A percentile compares a stretch with the other conserved stretches of the same genome.
Evolutionary conservation across 371 early-diverging fungal genomes (phyloP).

Genomic region (Mortierella sp.): DNA sequence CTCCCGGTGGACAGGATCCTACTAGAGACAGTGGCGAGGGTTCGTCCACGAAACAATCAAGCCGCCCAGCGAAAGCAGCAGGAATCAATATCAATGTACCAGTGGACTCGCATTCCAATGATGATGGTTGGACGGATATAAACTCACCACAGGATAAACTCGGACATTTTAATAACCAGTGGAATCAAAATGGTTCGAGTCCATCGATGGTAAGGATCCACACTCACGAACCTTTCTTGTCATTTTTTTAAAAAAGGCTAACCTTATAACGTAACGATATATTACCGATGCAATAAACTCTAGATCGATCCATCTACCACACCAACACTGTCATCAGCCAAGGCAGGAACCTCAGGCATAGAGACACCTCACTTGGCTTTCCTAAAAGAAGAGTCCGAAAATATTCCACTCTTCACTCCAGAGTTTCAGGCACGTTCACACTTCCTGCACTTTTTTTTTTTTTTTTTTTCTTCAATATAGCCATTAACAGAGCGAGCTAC

Average conservation of each 20-base stretch:
- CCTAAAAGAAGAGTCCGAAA: conserved; percentile 34
- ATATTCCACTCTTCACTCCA: conserved; percentile 36
- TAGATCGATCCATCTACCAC: conserved; percentile 32
- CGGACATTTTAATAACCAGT: conserved; percentile 14
- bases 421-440: conserved; percentile 31
- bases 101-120: conserved; percentile 27
- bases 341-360: conserved; percentile 8
- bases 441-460: not conserved
- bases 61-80: conserved; percentile 17
- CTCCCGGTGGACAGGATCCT: conserved; percentile 17
- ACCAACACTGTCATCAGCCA: conserved; percentile 14
- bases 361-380: conserved; percentile 26
- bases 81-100: conserved; percentile 26
- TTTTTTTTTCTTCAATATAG: not conserved
- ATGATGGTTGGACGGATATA: conserved; percentile 49
- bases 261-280: not conserved
- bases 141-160: conserved; percentile 38
- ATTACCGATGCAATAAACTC: not conserved
- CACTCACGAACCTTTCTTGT: conserved; percentile 2
- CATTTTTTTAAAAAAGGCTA: not conserved
- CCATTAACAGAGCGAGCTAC: no score
- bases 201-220: conserved; percentile 25
- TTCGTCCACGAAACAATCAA: conserved; percentile 1
- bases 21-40: conserved; percentile 10
- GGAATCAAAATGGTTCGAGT: conserved; percentile 26